These are phyloP conservation scores for Salix udensis DNA, from an alignment of 345 rosid genomes.

Conservation along the genomic window DNA sequence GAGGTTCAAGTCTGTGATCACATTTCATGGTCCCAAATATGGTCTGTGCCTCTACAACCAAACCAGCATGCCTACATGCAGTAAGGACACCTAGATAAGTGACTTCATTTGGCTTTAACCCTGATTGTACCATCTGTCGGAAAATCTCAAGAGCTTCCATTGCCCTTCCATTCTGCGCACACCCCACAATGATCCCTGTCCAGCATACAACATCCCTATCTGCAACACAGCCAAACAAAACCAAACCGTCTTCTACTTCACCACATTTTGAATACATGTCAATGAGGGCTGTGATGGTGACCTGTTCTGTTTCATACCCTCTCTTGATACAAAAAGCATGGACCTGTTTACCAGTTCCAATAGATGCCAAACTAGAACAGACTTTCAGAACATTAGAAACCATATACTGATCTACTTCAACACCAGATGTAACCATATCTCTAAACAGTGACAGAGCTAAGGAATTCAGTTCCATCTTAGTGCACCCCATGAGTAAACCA, in stretches of 20 bases:
- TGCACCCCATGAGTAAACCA: conserved; percentile 49
- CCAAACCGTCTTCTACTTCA: conserved; percentile 49
- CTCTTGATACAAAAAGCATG: conserved; percentile 56
- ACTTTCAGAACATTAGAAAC: conserved; percentile 51
- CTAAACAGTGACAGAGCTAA: conserved; percentile 44
- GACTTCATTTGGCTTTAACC: conserved; percentile 63
- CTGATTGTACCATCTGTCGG: conserved; percentile 43
- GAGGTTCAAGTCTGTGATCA: conserved; percentile 50
- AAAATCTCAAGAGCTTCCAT: conserved; percentile 50
- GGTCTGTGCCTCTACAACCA: conserved; percentile 48
- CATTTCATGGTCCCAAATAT: conserved; percentile 48
- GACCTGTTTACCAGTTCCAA: conserved; percentile 53
- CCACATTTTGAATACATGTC: conserved; percentile 74
- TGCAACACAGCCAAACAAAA: conserved; percentile 34
- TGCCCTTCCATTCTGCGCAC: conserved; percentile 68
- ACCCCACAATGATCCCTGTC: conserved; percentile 69
- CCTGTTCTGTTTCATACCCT: conserved; percentile 50
- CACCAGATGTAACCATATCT: conserved; percentile 38
- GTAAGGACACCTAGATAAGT: conserved; percentile 64
- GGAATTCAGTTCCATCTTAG: conserved; percentile 40
- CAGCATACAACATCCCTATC: conserved; percentile 61
- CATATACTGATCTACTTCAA: conserved; percentile 49
- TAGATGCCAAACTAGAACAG: conserved; percentile 55
- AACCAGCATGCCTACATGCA: conserved; percentile 69
- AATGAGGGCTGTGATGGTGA: conserved; percentile 43